phyloP scores from a whole-genome alignment of 768 basidiomycete genomes.

The Tylopilus felleus region DNA sequence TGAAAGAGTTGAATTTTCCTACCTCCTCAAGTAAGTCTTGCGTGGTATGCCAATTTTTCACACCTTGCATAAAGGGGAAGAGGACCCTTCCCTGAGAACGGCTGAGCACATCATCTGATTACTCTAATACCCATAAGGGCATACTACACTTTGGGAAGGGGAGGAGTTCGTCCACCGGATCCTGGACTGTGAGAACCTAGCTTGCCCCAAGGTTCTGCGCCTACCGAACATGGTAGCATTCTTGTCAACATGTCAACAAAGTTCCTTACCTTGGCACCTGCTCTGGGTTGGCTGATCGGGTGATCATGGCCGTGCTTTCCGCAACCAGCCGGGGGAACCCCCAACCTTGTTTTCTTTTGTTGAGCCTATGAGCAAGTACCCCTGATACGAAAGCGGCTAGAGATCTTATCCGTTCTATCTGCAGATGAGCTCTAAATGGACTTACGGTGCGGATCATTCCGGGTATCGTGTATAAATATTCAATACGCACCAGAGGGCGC shows the following conservation, averaged over 20 bases:
- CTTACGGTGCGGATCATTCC: conserved; percentile 26
- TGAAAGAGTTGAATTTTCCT: not conserved
- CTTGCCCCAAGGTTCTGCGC: conserved; percentile 14
- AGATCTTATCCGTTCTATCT: conserved; percentile 26
- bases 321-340: conserved; percentile 11
- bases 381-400: conserved; percentile 15
- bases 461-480: conserved; percentile 3
- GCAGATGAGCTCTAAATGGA: conserved; percentile 17
- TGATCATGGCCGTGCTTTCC: conserved; percentile 10
- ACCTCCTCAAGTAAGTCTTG: conserved; percentile 1
- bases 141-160: conserved; percentile 5
- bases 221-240: conserved; percentile 14
- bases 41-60: not conserved
- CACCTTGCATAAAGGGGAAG: conserved; percentile 1
- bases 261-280: conserved; percentile 2
- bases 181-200: conserved; percentile 20
- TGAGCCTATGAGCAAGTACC: conserved; percentile 17
- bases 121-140: conserved; percentile 5
- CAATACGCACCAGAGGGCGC: conserved; percentile 11
- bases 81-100: conserved; percentile 15
- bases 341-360: conserved; percentile 19
- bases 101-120: conserved; percentile 1
- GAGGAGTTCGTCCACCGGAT: conserved; percentile 12
- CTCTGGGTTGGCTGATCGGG: conserved; percentile 9
- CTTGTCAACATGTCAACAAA: conserved; percentile 11